Conservation (phyloP, 805 yeast genomes). For the Yamadazyma takamatsuzukensis region DNA sequence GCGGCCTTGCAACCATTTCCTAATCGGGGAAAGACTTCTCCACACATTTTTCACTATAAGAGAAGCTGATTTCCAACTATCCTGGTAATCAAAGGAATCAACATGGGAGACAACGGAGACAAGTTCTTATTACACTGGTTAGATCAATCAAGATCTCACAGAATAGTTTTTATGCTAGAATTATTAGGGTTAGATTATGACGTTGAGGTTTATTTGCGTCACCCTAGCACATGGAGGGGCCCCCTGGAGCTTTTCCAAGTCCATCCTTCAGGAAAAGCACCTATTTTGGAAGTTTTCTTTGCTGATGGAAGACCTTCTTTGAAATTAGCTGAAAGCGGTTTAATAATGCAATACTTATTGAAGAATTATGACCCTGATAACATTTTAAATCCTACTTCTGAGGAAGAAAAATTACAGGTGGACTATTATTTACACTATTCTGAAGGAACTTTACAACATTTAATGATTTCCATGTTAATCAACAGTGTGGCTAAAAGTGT, state of each 20-base stretch:
- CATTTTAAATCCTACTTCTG: slow-evolving; percentile 23
- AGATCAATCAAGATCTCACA: slow-evolving; percentile 54
- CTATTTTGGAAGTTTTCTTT: slow-evolving; percentile 45
- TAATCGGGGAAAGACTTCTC: no score
- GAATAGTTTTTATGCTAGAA: slow-evolving; percentile 65
- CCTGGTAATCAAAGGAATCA: no score
- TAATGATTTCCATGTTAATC: slow-evolving; percentile 36
- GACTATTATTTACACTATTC: slow-evolving; percentile 54
- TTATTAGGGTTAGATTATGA: slow-evolving; percentile 54
- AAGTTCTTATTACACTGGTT: slow-evolving; percentile 30
- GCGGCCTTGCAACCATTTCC: no score
- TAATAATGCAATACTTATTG: slow-evolving; percentile 35
- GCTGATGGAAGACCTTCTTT: slow-evolving; percentile 34
- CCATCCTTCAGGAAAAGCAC: slow-evolving; percentile 64
- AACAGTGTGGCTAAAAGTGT: slow-evolving; percentile 37
- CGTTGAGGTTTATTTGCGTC: slow-evolving; percentile 49
- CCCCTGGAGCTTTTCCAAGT: slow-evolving; percentile 47
- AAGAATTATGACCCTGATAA: slow-evolving; percentile 30
- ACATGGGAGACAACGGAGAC: slow-evolving; percentile 12
- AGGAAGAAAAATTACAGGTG: slow-evolving; percentile 39
- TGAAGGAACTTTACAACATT: slow-evolving; percentile 61
- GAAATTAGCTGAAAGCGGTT: slow-evolving; percentile 36
- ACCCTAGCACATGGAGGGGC: slow-evolving; percentile 40
- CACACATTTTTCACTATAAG: no score
- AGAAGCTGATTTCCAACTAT: no score